Conservation (phyloP, 805 yeast species). For the Nadsonia fulvescens region DNA sequence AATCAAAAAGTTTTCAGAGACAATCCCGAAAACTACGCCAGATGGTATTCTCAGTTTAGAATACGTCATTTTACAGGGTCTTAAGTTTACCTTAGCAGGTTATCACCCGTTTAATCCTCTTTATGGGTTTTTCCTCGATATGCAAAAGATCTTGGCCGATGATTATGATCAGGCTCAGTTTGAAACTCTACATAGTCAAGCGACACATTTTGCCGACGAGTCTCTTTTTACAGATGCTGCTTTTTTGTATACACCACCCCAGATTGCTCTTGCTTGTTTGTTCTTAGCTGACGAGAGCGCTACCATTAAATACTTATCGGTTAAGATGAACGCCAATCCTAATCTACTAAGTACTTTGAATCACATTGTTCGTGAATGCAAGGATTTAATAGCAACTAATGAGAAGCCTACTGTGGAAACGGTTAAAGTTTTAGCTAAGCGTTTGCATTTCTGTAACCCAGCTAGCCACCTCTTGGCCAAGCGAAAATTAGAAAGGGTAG, state of each 20-base stretch:
- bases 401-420: no score
- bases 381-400: no score
- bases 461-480: no score
- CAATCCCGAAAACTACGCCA: conserved; percentile 39
- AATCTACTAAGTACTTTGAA: no score
- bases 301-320: conserved; percentile 46
- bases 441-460: no score
- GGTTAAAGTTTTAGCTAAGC: no score
- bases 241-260: conserved; percentile 82
- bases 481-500: no score
- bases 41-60: conserved; percentile 57
- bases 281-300: conserved; percentile 46
- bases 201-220: conserved; percentile 46
- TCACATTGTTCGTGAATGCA: no score
- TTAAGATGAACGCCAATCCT: conserved; percentile 43
- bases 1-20: conserved; percentile 57
- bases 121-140: conserved; percentile 89
- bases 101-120: conserved; percentile 82
- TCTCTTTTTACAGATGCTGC: conserved; percentile 60
- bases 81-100: conserved; percentile 62
- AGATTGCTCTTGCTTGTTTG: conserved; percentile 78
- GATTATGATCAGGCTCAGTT: conserved; percentile 28
- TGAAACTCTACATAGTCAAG: conserved; percentile 53
- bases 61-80: conserved; percentile 52
- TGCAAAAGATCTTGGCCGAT: conserved; percentile 40